These are phyloP conservation scores for Termitomyces sp. DNA, from an alignment of 768 basidiomycete genomes.

Conservation along the genomic window DNA sequence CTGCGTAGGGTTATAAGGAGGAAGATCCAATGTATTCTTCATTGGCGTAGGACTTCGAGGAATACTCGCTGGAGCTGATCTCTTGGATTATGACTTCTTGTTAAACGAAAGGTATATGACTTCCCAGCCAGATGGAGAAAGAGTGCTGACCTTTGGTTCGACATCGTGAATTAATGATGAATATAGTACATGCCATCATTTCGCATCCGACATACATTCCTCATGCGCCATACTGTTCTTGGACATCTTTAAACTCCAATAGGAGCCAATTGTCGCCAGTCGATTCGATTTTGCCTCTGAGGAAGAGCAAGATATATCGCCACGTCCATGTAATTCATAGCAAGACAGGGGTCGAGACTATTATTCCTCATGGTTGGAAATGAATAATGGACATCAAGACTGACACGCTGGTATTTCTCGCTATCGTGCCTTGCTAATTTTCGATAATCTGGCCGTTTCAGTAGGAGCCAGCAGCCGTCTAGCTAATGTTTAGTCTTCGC, in stretches of 20 bases:
- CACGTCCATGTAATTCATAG: not conserved
- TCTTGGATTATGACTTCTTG: not conserved
- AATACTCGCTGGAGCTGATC: too few relatives aligned
- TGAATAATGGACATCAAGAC: not conserved
- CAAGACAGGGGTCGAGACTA: not conserved
- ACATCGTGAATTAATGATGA: not conserved
- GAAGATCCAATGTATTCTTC: not conserved
- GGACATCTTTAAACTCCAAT: not conserved
- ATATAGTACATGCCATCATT: not conserved
- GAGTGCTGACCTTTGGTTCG: not conserved
- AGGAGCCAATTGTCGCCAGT: not conserved
- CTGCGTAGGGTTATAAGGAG: not conserved
- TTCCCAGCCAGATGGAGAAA: not conserved
- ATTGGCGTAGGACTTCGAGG: not conserved
- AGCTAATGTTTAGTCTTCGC: not conserved
- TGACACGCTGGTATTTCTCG: not conserved
- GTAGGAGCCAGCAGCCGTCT: not conserved
- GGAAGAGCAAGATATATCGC: not conserved
- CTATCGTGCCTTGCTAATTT: not conserved
- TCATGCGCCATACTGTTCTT: not conserved
- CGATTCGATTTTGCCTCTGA: not conserved
- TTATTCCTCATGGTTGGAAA: not conserved
- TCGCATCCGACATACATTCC: not conserved
- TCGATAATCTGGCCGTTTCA: not conserved
- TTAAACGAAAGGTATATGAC: not conserved